Conservation (phyloP, 805 yeast species). For the Lachancea sp. region DNA sequence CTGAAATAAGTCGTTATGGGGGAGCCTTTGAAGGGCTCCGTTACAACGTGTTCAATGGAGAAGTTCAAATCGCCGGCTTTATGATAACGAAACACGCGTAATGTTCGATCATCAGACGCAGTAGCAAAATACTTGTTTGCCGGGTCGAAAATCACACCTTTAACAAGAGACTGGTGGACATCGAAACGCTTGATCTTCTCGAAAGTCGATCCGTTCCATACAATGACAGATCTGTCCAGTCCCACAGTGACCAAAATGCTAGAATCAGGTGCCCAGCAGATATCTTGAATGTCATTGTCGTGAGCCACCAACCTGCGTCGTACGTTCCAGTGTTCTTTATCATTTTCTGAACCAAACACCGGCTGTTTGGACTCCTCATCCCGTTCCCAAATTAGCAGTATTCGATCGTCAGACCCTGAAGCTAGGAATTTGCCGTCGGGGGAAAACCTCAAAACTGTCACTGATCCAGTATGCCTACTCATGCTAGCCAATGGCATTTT, state of each 20-base stretch:
- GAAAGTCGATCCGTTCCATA: slow-evolving; percentile 92
- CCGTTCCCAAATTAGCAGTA: slow-evolving; percentile 85
- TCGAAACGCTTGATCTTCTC: slow-evolving; percentile 80
- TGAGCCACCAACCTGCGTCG: slow-evolving; percentile 90
- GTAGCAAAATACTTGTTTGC: slow-evolving; percentile 97
- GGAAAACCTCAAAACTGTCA: slow-evolving; percentile 85
- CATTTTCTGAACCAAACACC: slow-evolving; percentile 68
- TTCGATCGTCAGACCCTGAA: slow-evolving; percentile 91
- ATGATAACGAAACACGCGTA: slow-evolving; percentile 81
- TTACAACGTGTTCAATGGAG: slow-evolving; percentile 74
- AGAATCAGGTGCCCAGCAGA: slow-evolving; percentile 97
- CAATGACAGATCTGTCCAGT: slow-evolving; percentile 81
- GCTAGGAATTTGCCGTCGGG: slow-evolving; percentile 90
- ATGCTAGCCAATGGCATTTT: slow-evolving; percentile 69
- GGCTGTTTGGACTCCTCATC: slow-evolving; percentile 53
- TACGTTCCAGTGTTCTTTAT: slow-evolving; percentile 91
- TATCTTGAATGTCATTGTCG: slow-evolving; percentile 95
- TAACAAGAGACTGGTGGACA: slow-evolving; percentile 90
- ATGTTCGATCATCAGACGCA: slow-evolving; percentile 90
- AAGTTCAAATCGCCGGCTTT: slow-evolving; percentile 69
- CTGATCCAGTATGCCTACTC: slow-evolving; percentile 96
- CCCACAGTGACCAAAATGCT: slow-evolving; percentile 89
- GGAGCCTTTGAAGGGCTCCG: slow-evolving; percentile 79
- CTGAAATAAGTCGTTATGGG: slow-evolving; percentile 90
- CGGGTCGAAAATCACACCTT: slow-evolving; percentile 96